Percentiles rank a stretch among this genome's conserved stretches.
Conservation (phyloP, 2,329 filamentous ascomycete species). For the Penicillium psychrosexuale region DNA sequence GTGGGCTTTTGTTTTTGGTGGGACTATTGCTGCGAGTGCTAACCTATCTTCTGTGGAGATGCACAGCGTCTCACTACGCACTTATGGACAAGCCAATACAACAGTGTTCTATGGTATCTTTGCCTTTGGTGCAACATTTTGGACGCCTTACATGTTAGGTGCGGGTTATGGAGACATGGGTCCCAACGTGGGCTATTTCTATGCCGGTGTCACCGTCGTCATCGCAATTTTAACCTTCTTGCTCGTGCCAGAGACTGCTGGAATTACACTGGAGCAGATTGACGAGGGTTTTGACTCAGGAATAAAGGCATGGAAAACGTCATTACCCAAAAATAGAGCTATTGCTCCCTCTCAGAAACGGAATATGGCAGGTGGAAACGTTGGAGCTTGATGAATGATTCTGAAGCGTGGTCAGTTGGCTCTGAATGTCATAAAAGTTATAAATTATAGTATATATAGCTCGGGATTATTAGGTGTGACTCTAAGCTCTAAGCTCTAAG, state of each 20-base stretch:
- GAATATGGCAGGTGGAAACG: neutral
- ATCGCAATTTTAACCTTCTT: constrained; percentile 17
- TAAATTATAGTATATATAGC: neutral
- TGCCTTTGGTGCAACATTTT: constrained; percentile 21
- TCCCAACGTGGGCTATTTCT: constrained; percentile 31
- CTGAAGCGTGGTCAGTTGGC: too few relatives aligned
- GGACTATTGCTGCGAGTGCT: constrained; percentile 19
- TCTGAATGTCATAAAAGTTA: neutral
- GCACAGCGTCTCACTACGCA: constrained; percentile 25
- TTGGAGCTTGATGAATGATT: neutral
- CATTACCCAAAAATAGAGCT: constrained; percentile 17
- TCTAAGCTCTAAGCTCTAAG: too few relatives aligned
- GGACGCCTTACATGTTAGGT: constrained; percentile 24
- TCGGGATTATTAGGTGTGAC: neutral
- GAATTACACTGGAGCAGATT: constrained; percentile 29
- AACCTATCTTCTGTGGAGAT: constrained; percentile 23
- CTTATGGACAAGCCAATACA: constrained; percentile 25
- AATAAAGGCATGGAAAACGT: constrained; percentile 25
- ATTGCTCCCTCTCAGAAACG: neutral
- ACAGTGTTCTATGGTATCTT: constrained; percentile 22
- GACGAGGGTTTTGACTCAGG: constrained; percentile 25
- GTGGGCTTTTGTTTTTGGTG: constrained; percentile 27
- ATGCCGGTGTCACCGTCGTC: constrained; percentile 21
- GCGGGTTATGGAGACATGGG: constrained; percentile 25
- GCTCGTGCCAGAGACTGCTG: constrained; percentile 27